Percentiles rank a stretch among this genome's conserved stretches.
Evolutionary conservation across 2,329 filamentous ascomycete genomes (phyloP).

Genomic region (Aspergillus eucalypticola): DNA sequence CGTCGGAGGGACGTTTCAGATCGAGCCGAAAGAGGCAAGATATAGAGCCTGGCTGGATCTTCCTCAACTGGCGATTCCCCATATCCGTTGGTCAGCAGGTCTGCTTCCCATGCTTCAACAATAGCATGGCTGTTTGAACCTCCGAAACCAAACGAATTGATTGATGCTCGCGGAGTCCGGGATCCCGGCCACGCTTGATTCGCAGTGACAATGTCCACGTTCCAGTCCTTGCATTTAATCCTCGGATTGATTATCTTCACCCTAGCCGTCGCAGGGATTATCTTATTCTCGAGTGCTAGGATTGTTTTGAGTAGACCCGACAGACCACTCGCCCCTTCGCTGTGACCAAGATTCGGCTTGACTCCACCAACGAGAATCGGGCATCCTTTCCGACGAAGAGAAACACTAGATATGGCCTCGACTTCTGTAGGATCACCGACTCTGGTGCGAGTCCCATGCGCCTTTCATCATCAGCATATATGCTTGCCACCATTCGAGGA

Average conservation of each 20-base stretch:
- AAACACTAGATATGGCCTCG: not conserved
- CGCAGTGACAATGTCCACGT: conserved; percentile 25
- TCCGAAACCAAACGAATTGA: conserved; percentile 50
- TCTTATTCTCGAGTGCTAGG: conserved; percentile 43
- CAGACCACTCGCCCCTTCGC: conserved; percentile 37
- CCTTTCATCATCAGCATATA: not conserved
- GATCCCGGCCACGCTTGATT: conserved; percentile 25
- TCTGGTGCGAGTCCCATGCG: conserved; percentile 13
- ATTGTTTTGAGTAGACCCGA: conserved; percentile 37
- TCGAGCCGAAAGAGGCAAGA: not conserved
- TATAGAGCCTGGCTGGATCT: not conserved
- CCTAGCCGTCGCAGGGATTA: conserved; percentile 32
- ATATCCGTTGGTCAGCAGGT: not conserved
- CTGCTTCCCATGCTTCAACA: conserved; percentile 32
- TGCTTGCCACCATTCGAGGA: not conserved
- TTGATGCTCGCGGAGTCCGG: conserved; percentile 37
- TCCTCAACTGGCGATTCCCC: not conserved
- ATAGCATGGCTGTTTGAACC: conserved; percentile 43
- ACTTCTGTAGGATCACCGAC: conserved; percentile 12
- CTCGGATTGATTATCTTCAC: conserved; percentile 30
- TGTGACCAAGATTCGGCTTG: conserved; percentile 38
- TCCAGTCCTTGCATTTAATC: conserved; percentile 24
- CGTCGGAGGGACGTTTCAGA: not conserved
- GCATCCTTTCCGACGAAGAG: not conserved
- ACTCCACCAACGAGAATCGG: conserved; percentile 32